phyloP scores from a whole-genome alignment of 2,329 filamentous ascomycete species.

The Sarocladiaceae sp. region DNA sequence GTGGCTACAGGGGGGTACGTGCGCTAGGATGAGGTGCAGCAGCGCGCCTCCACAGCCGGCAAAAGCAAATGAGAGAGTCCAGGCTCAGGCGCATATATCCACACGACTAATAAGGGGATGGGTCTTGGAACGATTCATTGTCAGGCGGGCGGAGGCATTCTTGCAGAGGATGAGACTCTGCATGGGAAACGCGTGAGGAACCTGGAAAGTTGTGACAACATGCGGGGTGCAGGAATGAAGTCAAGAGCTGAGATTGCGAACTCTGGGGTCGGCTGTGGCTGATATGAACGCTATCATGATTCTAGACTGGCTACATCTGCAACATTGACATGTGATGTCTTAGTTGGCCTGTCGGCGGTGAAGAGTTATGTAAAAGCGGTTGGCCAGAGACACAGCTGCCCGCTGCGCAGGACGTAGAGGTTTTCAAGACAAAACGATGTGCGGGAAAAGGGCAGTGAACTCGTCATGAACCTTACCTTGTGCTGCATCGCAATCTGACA shows the following conservation, averaged over 20 bases:
- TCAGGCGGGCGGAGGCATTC: neutral
- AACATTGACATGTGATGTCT: too few relatives aligned
- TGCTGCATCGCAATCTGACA: too few relatives aligned
- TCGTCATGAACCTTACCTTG: too few relatives aligned
- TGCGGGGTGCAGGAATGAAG: constrained; percentile 8
- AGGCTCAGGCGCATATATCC: constrained; percentile 1
- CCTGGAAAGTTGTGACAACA: constrained; percentile 5
- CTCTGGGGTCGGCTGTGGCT: neutral
- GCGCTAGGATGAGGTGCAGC: constrained; percentile 7
- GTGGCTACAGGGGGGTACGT: constrained; percentile 2
- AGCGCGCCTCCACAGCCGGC: constrained; percentile 6
- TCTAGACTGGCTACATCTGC: too few relatives aligned
- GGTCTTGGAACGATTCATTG: neutral
- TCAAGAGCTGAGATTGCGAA: neutral
- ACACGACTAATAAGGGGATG: neutral
- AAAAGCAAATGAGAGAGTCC: constrained; percentile 8
- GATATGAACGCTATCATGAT: neutral
- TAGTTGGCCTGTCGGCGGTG: too few relatives aligned
- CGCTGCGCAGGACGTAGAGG: too few relatives aligned
- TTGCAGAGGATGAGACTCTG: neutral
- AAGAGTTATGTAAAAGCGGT: too few relatives aligned
- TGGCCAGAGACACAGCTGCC: too few relatives aligned
- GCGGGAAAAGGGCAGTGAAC: too few relatives aligned
- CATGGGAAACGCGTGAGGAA: neutral
- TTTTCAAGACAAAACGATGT: too few relatives aligned